Percentiles rank a stretch among this genome's conserved stretches.
These are phyloP conservation scores for Ophiostoma ips DNA, from an alignment of 2,329 filamentous ascomycete genomes.

Conservation along the genomic window DNA sequence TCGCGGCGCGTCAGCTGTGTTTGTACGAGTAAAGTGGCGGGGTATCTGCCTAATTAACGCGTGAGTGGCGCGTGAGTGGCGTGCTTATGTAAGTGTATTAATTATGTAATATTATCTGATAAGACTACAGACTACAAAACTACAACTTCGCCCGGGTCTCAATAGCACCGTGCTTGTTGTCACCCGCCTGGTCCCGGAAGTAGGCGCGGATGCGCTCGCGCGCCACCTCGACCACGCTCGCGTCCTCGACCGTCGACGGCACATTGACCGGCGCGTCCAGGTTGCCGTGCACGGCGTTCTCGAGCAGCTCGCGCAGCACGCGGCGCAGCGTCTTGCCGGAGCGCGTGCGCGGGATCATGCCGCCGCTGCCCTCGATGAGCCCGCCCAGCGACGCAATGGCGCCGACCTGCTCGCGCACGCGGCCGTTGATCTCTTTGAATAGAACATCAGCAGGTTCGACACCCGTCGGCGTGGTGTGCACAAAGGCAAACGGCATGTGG, in stretches of 20 bases:
- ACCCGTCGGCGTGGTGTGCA: slow-evolving; percentile 40
- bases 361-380: slow-evolving; percentile 66
- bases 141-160: slow-evolving; percentile 39
- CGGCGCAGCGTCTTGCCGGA: slow-evolving; percentile 83
- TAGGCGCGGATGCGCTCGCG: slow-evolving; percentile 60
- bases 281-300: slow-evolving; percentile 64
- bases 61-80: background rate
- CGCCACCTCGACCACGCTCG: slow-evolving; percentile 58
- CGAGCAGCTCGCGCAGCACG: slow-evolving; percentile 68
- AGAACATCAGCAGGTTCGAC: slow-evolving; percentile 16
- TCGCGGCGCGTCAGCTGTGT: background rate
- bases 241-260: slow-evolving; percentile 78
- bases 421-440: slow-evolving; percentile 50
- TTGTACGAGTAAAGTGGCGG: background rate
- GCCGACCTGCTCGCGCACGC: slow-evolving; percentile 70
- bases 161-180: slow-evolving; percentile 25
- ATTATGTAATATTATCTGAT: background rate
- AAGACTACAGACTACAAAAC: background rate
- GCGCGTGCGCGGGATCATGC: slow-evolving; percentile 82
- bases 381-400: slow-evolving; percentile 77
- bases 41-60: background rate
- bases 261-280: slow-evolving; percentile 59
- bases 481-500: slow-evolving; percentile 81
- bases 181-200: slow-evolving; percentile 35
- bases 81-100: background rate